Base-by-base conservation (phyloP, 176 grass and related monocot species). In the Oropetium thomaeum region DNA sequence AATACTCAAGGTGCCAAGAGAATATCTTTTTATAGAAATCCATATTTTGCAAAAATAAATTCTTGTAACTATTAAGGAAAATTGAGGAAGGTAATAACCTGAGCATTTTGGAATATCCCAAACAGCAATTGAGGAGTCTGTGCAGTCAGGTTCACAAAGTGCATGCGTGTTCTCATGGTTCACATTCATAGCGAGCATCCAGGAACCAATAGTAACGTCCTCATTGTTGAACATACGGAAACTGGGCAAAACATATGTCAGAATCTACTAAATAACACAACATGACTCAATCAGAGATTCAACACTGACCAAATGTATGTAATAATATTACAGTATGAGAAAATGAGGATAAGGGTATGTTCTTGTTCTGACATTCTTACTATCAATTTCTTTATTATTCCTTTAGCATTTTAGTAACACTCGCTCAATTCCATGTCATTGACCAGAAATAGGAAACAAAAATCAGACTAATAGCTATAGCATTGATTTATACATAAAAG, bases 81-180 rank as follows among this genome's bases (percentile, higher is more conserved):
- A 67, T 41, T 65, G 59, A 74, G 71, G 25, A 69, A 81, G 52
- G n/a, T 40, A 81, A 41, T 48, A 63, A 95, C 96, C 96, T 99
- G 96, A 99, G 62, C 96, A 99, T 90, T 86, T 96, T 69, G 96
- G 96, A 65, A 99, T 99, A 67, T 99, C 96, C 96, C 96, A 99
- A 57, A 99, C 96, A 39, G 96, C 96, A 88, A 99, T 82, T 80
- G 96, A 88, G 26, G 92, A 90, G 17, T 81, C 34, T 5, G 82
- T 82, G 77, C 96, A 99, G 58, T 99, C 92, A 66, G 84, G 65
- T 39, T 89, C 87, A 59, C 96, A 99, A 31, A 99, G 87, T 55
- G 87, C 76, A 74, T 86, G 96, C 0, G 82, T 83, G 54, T 99
- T 92, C 84, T 99, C 96, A 62, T 99, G 91, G 82, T 96, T 99